Base-by-base conservation (phyloP, 192 early-diverging fungal genomes). In the Coemansia asiatica region DNA sequence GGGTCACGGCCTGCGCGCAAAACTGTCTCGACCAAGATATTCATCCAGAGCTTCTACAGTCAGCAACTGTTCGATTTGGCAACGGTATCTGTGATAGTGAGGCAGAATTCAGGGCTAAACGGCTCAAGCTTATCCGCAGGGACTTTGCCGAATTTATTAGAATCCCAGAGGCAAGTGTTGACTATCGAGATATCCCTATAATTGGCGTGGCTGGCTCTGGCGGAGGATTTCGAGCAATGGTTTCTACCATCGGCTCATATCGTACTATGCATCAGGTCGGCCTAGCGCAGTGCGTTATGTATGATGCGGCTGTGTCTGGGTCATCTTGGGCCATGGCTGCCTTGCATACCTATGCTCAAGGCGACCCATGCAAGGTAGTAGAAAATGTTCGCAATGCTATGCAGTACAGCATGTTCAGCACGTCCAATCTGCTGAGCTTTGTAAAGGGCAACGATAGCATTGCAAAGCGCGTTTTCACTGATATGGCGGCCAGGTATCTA, bases 191-290 rank as follows among this genome's bases (percentile, higher is more conserved):
- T 62, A 84, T 94, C 21, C 92, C 92, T 19, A 56, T 87, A 0
- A 84, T 94, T 54, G 88, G 83, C 7, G 63, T 90, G 64, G 89
- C 88, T n/a, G 88, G 86, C 23, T 89, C 88, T 62, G 92, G 92
- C 28, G 92, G 92, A 13, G 92, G 92, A 1, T 91, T 87, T 71
- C 87, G 92, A 6, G 91, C 92, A 7, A 94, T 94, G 92, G 68
- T 93, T 35, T 85, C 87, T 10, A 87, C 85, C 18, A 64, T 85
- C 15, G 90, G 91, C 10, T 92, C 88, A 60, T 69, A 91, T 56
- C 83, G 82, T 3, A 88, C 84, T 1, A 85, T 90, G 74, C 69
- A 91, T 23, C 73, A 89, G 15, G 71, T 85, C 5, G 91, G 90
- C 28, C 36, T 89, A 9, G 82, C 84, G 16, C 89, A 91, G 56